phyloP scores from a whole-genome alignment of 768 basidiomycete genomes.

The Ramaria rubella region DNA sequence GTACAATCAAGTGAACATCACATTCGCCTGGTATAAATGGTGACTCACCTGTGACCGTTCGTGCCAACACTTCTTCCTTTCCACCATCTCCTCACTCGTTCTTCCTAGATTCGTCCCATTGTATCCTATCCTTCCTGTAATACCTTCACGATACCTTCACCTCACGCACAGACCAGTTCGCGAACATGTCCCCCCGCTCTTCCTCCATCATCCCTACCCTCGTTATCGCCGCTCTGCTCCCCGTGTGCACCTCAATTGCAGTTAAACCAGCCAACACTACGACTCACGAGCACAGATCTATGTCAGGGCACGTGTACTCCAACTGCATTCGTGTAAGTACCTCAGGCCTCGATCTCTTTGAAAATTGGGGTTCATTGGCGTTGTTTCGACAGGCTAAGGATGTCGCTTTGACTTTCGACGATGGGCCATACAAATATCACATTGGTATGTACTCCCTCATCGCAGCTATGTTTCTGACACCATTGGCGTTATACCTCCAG shows the following conservation, averaged over 20 bases:
- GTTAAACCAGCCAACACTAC: background rate
- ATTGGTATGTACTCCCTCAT: background rate
- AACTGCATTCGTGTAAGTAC: background rate
- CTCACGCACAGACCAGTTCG: background rate
- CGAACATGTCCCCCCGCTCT: background rate
- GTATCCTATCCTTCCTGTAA: background rate
- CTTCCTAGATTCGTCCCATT: background rate
- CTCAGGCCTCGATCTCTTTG: background rate
- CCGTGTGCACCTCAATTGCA: background rate
- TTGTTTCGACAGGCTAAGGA: background rate
- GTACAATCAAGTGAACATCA: background rate
- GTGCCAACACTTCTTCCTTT: background rate
- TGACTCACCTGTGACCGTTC: background rate
- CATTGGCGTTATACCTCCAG: background rate
- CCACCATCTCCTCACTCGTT: background rate
- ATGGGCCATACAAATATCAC: slow-evolving; percentile 20
- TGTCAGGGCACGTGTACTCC: background rate
- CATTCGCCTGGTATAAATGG: background rate
- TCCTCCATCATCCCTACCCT: background rate
- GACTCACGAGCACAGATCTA: background rate
- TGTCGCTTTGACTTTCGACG: slow-evolving; percentile 22
- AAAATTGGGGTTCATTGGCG: background rate
- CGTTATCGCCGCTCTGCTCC: background rate
- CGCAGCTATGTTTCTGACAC: background rate
- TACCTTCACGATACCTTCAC: background rate